These are phyloP conservation scores for Hymenoscyphus infarciens DNA, from an alignment of 2,329 filamentous ascomycete genomes.

Conservation along the genomic window DNA sequence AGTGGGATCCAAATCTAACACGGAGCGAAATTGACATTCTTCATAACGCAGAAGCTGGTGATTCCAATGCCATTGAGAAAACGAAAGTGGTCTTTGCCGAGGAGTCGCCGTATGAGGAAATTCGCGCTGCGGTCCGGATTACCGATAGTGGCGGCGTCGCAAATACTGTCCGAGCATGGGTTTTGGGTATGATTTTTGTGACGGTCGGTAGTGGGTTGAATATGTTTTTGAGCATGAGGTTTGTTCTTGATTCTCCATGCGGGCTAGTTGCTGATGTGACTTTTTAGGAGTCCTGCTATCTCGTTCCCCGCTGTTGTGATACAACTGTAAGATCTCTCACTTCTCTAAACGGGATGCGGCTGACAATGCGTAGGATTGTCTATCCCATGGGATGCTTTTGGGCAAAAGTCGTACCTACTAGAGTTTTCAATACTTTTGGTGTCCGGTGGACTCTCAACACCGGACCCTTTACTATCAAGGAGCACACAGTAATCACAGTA, in stretches of 20 bases:
- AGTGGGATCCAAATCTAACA: slow-evolving; percentile 29
- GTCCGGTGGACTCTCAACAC: slow-evolving; percentile 56
- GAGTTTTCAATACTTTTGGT: slow-evolving; percentile 45
- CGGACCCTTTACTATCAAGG: slow-evolving; percentile 66
- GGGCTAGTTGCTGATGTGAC: neutral
- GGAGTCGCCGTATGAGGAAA: slow-evolving; percentile 62
- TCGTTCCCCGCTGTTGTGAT: slow-evolving; percentile 35
- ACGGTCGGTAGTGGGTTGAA: slow-evolving; percentile 23
- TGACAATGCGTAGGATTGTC: slow-evolving; percentile 9
- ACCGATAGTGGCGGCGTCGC: slow-evolving; percentile 61
- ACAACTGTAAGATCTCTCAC: slow-evolving; percentile 48
- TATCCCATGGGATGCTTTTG: slow-evolving; percentile 24
- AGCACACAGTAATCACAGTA: slow-evolving; percentile 64
- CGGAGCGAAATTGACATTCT: slow-evolving; percentile 23
- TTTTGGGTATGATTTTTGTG: slow-evolving; percentile 48
- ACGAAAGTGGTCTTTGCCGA: slow-evolving; percentile 43
- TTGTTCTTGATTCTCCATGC: neutral
- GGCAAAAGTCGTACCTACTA: slow-evolving; percentile 40
- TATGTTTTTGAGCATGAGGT: slow-evolving; percentile 26
- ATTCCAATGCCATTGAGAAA: slow-evolving; percentile 36
- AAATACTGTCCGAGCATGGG: slow-evolving; percentile 63
- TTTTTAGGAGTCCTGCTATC: neutral
- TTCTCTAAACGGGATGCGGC: neutral
- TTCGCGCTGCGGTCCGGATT: slow-evolving; percentile 55
- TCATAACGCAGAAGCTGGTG: slow-evolving; percentile 22